Evolutionary conservation across 306 rosid species (phyloP).

Genomic region (Glycine tomentella): DNA sequence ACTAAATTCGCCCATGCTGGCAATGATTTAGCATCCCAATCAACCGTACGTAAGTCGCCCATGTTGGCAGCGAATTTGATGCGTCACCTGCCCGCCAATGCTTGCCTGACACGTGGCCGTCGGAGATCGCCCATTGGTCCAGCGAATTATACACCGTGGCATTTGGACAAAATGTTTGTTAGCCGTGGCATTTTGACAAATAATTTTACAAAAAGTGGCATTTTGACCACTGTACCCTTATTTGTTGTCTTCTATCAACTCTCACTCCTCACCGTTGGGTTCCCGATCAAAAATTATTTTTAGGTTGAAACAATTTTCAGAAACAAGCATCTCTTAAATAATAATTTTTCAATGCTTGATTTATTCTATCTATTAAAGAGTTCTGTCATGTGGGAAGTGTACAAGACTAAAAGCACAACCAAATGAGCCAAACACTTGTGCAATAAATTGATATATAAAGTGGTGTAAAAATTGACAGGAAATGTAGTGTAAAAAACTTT

Average conservation of each 20-base stretch:
- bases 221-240: too few species aligned
- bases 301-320: slow-evolving; percentile 18
- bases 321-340: background rate
- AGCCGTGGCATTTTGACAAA: too few species aligned
- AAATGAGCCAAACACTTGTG: background rate
- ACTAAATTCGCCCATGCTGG: too few species aligned
- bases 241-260: slow-evolving; percentile 22
- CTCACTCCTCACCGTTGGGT: slow-evolving; percentile 40
- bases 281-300: slow-evolving; percentile 12
- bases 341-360: background rate
- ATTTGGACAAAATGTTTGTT: too few species aligned
- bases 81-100: too few species aligned
- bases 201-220: too few species aligned
- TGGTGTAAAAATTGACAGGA: background rate
- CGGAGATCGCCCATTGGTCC: too few species aligned
- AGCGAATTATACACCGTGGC: too few species aligned
- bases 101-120: too few species aligned
- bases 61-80: too few species aligned
- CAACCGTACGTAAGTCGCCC: too few species aligned
- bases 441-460: background rate
- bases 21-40: too few species aligned
- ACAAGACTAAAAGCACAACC: background rate
- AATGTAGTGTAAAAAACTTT: background rate
- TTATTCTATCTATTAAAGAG: background rate
- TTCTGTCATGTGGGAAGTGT: background rate